phyloP scores from a whole-genome alignment of 345 rosid species.

The Brassica napus region DNA sequence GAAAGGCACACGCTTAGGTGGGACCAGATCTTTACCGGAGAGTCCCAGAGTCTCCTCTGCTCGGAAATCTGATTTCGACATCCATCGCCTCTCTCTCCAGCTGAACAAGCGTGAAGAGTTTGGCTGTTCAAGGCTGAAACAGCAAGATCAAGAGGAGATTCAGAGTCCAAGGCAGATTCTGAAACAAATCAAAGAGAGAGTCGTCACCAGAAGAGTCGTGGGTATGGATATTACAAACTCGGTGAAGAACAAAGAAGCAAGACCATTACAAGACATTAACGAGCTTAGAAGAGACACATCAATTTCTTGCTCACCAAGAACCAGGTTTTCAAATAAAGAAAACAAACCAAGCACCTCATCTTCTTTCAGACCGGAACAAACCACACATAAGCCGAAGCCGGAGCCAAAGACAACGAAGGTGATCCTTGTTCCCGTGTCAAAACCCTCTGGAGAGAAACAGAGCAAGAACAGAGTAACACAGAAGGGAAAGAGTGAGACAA shows the following conservation, averaged over 20 bases:
- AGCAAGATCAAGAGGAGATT: slow-evolving; percentile 46
- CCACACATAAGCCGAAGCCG: slow-evolving; percentile 7
- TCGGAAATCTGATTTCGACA: slow-evolving; percentile 69
- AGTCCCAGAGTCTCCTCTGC: slow-evolving; percentile 75
- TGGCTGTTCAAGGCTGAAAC: slow-evolving; percentile 40
- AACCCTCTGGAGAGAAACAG: slow-evolving; percentile 34
- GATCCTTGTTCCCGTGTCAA: slow-evolving; percentile 14
- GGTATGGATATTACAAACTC: slow-evolving; percentile 82
- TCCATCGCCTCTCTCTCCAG: slow-evolving; percentile 71
- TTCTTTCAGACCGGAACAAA: slow-evolving; percentile 29
- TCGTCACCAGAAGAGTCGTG: slow-evolving; percentile 51
- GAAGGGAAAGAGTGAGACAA: slow-evolving; percentile 27
- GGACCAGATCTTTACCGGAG: slow-evolving; percentile 69
- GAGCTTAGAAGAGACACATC: slow-evolving; percentile 39
- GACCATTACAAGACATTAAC: background rate
- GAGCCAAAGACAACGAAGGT: slow-evolving; percentile 23
- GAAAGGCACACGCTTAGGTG: slow-evolving; percentile 43
- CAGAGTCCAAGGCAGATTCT: slow-evolving; percentile 51
- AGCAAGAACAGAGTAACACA: slow-evolving; percentile 28
- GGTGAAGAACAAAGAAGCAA: slow-evolving; percentile 41
- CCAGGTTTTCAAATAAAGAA: slow-evolving; percentile 51
- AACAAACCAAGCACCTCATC: slow-evolving; percentile 33
- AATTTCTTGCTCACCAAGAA: slow-evolving; percentile 59
- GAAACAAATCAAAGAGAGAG: slow-evolving; percentile 73
- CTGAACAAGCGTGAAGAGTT: slow-evolving; percentile 52